phyloP scores from a whole-genome alignment of 1,284 basidiomycete genomes.

The Microbotryum saponariae region DNA sequence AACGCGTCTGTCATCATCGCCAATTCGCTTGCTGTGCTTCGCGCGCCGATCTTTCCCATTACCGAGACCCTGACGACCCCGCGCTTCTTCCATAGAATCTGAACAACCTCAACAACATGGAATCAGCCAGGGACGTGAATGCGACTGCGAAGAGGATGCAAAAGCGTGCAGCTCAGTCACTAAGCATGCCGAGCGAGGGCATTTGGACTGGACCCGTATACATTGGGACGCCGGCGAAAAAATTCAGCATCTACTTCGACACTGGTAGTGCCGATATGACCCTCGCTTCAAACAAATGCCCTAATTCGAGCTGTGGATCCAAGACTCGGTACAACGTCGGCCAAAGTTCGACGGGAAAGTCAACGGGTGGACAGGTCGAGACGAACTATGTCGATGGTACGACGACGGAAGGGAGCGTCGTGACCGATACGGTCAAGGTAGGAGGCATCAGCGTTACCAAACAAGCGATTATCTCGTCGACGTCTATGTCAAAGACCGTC shows the following conservation, averaged over 20 bases:
- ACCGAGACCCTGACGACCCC: background rate
- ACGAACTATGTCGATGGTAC: slow-evolving; percentile 26
- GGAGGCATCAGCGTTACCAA: slow-evolving; percentile 3
- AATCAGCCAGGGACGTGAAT: background rate
- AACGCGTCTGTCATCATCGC: slow-evolving; percentile 5
- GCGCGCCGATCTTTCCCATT: background rate
- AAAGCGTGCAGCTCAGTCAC: background rate
- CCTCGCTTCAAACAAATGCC: slow-evolving; percentile 31
- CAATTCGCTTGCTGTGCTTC: background rate
- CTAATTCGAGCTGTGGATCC: slow-evolving; percentile 10
- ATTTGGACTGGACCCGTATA: slow-evolving; percentile 20
- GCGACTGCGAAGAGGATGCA: slow-evolving; percentile 1
- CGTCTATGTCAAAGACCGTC: slow-evolving; percentile 16
- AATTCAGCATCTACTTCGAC: slow-evolving; percentile 41
- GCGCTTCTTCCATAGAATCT: background rate
- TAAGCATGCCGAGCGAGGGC: background rate
- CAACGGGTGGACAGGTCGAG: slow-evolving; percentile 6
- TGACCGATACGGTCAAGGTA: slow-evolving; percentile 7
- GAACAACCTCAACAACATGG: slow-evolving; percentile 2
- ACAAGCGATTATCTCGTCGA: slow-evolving; percentile 18
- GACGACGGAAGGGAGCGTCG: slow-evolving; percentile 14
- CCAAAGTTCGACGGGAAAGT: slow-evolving; percentile 1
- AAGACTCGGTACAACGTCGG: slow-evolving; percentile 21
- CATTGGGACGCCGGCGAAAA: slow-evolving; percentile 37
- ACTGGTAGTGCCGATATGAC: slow-evolving; percentile 43